Evolutionary conservation across 83 land plant species (phyloP).

Genomic region (Larix sibirica): DNA sequence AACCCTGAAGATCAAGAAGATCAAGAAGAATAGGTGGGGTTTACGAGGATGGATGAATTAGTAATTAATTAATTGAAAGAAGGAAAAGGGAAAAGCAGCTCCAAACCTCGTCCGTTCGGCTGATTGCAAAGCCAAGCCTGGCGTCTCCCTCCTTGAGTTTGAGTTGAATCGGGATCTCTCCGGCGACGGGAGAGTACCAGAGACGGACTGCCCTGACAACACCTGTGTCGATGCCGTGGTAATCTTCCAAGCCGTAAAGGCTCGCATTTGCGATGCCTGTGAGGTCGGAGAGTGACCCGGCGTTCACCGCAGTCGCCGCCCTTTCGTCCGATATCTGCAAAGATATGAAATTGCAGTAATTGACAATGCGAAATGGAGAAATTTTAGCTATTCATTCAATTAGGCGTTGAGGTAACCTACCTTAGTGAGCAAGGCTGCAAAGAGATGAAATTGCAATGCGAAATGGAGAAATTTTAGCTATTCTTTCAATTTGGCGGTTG

Average conservation of each 20-base stretch:
- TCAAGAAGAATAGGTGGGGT: too few species aligned
- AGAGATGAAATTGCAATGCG: slow-evolving; percentile 22
- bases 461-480: too few species aligned
- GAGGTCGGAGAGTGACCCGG: slow-evolving; percentile 57
- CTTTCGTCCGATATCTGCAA: slow-evolving; percentile 65
- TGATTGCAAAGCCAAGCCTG: slow-evolving; percentile 81
- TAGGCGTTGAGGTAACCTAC: slow-evolving; percentile 29
- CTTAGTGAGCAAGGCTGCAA: slow-evolving; percentile 87
- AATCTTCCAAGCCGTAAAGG: slow-evolving; percentile 82
- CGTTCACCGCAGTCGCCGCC: slow-evolving; percentile 56
- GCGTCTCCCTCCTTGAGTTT: slow-evolving; percentile 66
- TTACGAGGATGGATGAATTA: background rate
- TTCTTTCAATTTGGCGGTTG: background rate
- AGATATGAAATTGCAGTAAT: background rate
- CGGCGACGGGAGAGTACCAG: slow-evolving; percentile 79
- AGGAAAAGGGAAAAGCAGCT: background rate
- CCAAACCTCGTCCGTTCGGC: slow-evolving; percentile 86
- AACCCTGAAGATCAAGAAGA: slow-evolving; percentile 52
- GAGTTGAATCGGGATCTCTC: slow-evolving; percentile 68
- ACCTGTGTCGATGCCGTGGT: slow-evolving; percentile 81
- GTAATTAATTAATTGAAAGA: background rate
- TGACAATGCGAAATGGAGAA: too few species aligned
- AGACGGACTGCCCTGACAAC: slow-evolving; percentile 83
- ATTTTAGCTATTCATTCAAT: background rate
- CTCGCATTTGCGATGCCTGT: slow-evolving; percentile 56